Percentiles rank a stretch among this genome's conserved stretches.
Conservation (phyloP, 495 filamentous ascomycete genomes). For the Mytilinidion resinicola region DNA sequence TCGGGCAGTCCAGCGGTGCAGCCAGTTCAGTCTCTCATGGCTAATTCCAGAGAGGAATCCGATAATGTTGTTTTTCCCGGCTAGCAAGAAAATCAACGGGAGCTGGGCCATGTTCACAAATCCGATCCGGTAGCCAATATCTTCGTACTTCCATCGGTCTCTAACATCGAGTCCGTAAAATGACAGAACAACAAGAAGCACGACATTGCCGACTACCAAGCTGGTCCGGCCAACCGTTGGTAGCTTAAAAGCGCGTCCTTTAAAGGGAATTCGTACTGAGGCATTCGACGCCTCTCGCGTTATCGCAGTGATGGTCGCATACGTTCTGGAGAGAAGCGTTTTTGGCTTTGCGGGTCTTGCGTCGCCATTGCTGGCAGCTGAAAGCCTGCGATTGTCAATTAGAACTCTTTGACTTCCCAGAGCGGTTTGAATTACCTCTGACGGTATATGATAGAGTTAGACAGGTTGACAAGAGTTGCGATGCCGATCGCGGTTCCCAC, state of each 20-base stretch:
- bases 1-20: slow-evolving; percentile 74
- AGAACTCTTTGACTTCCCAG: neutral
- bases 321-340: slow-evolving; percentile 45
- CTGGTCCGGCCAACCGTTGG: slow-evolving; percentile 53
- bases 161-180: slow-evolving; percentile 38
- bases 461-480: slow-evolving; percentile 46
- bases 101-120: slow-evolving; percentile 75
- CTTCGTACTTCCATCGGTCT: slow-evolving; percentile 53
- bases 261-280: slow-evolving; percentile 48
- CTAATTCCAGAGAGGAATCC: slow-evolving; percentile 60
- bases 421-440: slow-evolving; percentile 42
- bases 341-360: slow-evolving; percentile 60
- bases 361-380: slow-evolving; percentile 34
- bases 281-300: slow-evolving; percentile 61
- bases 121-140: slow-evolving; percentile 67
- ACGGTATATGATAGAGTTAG: slow-evolving; percentile 40
- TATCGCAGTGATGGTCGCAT: slow-evolving; percentile 65
- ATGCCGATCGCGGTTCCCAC: slow-evolving; percentile 50
- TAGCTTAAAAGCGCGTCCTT: slow-evolving; percentile 40
- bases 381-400: slow-evolving; percentile 30
- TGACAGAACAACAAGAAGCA: slow-evolving; percentile 54
- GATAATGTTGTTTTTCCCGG: slow-evolving; percentile 71
- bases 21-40: slow-evolving; percentile 75
- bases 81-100: slow-evolving; percentile 72
- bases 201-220: slow-evolving; percentile 49